A percentile compares a stretch with the other conserved stretches of the same genome.
Evolutionary conservation across 345 rosid genomes (phyloP).

Genomic region (Eucalyptus tenuipes): DNA sequence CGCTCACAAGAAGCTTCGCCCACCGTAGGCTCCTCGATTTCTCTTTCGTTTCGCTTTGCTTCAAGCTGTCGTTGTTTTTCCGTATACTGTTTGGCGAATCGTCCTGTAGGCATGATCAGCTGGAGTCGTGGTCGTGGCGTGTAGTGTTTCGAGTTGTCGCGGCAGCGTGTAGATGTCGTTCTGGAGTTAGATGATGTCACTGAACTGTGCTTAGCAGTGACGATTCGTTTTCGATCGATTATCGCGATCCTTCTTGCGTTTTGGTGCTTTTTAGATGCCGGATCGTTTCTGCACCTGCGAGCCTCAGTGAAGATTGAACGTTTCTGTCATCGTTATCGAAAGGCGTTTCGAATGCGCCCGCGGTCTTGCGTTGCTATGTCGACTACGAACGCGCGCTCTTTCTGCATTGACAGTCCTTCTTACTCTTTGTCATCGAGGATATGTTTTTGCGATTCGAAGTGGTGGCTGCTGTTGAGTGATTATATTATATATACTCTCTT

Average conservation of each 20-base stretch:
- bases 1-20: slow-evolving; percentile 8
- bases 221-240: not conserved
- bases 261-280: not conserved
- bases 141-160: not conserved
- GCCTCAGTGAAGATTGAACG: not conserved
- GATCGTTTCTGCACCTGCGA: not conserved
- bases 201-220: not conserved
- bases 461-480: not conserved
- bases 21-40: not conserved
- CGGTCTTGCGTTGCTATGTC: not conserved
- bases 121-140: not conserved
- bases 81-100: not conserved
- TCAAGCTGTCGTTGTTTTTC: too few relatives aligned
- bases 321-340: not conserved
- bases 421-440: too few relatives aligned
- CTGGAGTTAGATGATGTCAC: not conserved
- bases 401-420: not conserved
- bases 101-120: not conserved
- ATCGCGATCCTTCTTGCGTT: not conserved
- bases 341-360: not conserved
- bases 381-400: not conserved
- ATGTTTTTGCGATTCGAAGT: too few relatives aligned
- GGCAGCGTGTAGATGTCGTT: not conserved
- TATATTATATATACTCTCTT: not conserved
- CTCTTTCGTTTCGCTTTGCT: not conserved